phyloP scores from a whole-genome alignment of 2,329 filamentous ascomycete genomes.

The Stachybotrys chartarum region DNA sequence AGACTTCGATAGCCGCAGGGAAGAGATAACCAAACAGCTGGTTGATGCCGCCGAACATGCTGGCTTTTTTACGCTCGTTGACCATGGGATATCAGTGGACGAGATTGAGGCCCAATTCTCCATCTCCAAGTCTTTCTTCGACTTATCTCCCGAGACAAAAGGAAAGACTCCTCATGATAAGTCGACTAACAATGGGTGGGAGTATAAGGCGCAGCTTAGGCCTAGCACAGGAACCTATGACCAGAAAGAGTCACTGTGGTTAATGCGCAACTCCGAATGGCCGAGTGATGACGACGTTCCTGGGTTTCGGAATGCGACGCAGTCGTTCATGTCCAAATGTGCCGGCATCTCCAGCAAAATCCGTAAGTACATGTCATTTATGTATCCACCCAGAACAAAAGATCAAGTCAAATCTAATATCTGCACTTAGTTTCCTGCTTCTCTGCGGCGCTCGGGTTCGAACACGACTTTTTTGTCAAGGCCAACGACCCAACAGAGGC shows the following conservation, averaged over 20 bases:
- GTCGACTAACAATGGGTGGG: conserved; percentile 44
- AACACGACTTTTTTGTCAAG: conserved; percentile 40
- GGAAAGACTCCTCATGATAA: conserved; percentile 36
- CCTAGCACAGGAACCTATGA: conserved; percentile 2
- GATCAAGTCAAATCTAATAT: neutral
- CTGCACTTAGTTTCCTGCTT: conserved; percentile 32
- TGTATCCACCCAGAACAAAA: conserved; percentile 37
- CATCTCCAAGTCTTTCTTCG: conserved; percentile 33
- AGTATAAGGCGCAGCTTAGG: conserved; percentile 28
- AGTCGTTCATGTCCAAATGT: neutral
- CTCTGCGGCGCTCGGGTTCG: conserved; percentile 39
- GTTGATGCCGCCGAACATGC: conserved; percentile 41
- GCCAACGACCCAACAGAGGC: conserved; percentile 35
- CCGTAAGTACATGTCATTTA: conserved; percentile 10
- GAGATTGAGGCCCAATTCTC: conserved; percentile 21
- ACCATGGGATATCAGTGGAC: conserved; percentile 18
- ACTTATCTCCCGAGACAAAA: conserved; percentile 34
- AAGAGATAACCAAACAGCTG: conserved; percentile 39
- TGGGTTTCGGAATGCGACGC: neutral
- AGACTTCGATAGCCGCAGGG: conserved; percentile 37
- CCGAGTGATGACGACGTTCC: conserved; percentile 1
- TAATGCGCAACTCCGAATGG: neutral
- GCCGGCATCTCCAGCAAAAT: neutral
- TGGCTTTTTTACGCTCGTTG: conserved; percentile 42
- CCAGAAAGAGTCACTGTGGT: conserved; percentile 1